Evolutionary conservation across 2,329 filamentous ascomycete genomes (phyloP).

Genomic region (Ascomycota sp.): DNA sequence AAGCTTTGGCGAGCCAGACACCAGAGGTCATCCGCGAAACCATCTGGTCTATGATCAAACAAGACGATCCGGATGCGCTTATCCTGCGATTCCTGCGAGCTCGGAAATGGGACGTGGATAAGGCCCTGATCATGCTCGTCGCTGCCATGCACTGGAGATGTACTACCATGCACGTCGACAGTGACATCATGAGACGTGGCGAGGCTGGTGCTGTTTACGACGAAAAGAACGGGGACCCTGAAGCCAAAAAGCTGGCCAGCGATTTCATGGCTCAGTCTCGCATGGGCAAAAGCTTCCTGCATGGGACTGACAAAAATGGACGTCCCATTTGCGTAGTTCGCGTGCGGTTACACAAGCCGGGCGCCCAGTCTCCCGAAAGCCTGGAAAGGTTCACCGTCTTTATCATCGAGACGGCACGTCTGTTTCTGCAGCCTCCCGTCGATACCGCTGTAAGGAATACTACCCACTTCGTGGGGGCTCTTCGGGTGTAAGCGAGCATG

Average conservation of each 20-base stretch:
- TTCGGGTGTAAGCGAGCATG: too few relatives aligned
- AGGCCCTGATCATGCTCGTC: slow-evolving; percentile 82
- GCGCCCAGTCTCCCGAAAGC: slow-evolving; percentile 63
- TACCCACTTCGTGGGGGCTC: too few relatives aligned
- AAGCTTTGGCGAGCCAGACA: slow-evolving; percentile 54
- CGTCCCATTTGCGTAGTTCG: slow-evolving; percentile 75
- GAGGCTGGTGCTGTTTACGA: slow-evolving; percentile 45
- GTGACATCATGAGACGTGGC: slow-evolving; percentile 62
- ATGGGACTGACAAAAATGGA: slow-evolving; percentile 67
- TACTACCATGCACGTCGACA: slow-evolving; percentile 69
- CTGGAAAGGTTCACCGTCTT: slow-evolving; percentile 85
- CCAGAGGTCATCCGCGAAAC: slow-evolving; percentile 62
- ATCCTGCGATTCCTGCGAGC: slow-evolving; percentile 67
- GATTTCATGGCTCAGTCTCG: slow-evolving; percentile 72
- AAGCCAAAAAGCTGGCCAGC: slow-evolving; percentile 43
- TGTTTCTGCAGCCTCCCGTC: slow-evolving; percentile 58
- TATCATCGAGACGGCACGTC: slow-evolving; percentile 80
- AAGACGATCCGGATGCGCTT: slow-evolving; percentile 78
- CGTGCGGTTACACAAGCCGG: slow-evolving; percentile 60
- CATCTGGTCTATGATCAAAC: slow-evolving; percentile 89
- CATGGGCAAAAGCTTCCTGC: slow-evolving; percentile 82
- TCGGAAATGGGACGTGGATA: slow-evolving; percentile 90
- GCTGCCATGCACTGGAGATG: slow-evolving; percentile 85
- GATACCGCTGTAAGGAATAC: slow-evolving; percentile 72
- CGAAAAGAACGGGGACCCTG: slow-evolving; percentile 32